Base-by-base conservation (phyloP, 768 basidiomycete genomes). In the Boletus rubroflammeus region DNA sequence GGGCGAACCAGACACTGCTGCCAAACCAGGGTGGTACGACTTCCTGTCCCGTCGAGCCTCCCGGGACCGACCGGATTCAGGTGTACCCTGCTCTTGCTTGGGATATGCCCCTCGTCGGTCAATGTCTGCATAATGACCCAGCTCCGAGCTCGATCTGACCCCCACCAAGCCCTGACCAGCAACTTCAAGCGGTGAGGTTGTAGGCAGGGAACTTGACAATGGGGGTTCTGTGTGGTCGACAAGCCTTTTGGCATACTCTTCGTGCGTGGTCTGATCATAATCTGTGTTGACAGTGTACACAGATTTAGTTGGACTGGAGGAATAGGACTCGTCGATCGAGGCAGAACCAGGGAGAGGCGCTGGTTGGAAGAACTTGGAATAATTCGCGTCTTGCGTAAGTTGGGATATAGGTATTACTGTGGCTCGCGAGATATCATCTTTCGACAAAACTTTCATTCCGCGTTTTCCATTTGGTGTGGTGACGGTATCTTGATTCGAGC, bases 71-170 rank as follows among this genome's bases (percentile, higher is more conserved):
- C 80, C 77, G 52, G 76, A 76, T 56, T 86, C 87, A 36, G 81
- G 79, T 17, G 79, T 80, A 40, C 74, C 66, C 54, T 78, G 78
- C 46, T 79, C 78, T 46, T 64, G 68, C 21, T 75, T 73, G 41
- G 55, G 45, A 15, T 56, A 42, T 5, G 49, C 65, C 60, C 35
- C 66, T 55, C 63, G 72, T 61, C 63, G 68, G 40, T 81, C 78
- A 55, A 84, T 67, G 70, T 91, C 90, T 40, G 84, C 64, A 68
- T 93, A 92, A 64, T 92, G 85, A 5, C 90, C 90, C 41, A 90
- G 75, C 67, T 90, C 90, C 26, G 91, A 93, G 66, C 85, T 90
- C 7, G 90, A 81, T 46, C 89, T 82, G 51, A 76, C 53, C 13
- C 72, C 48, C 23, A 68, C 67, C 10, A 66, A 68, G 15, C 61